Evolutionary conservation across 2,329 filamentous ascomycete genomes (phyloP).

Genomic region (Conoideocrella luteorostrata): DNA sequence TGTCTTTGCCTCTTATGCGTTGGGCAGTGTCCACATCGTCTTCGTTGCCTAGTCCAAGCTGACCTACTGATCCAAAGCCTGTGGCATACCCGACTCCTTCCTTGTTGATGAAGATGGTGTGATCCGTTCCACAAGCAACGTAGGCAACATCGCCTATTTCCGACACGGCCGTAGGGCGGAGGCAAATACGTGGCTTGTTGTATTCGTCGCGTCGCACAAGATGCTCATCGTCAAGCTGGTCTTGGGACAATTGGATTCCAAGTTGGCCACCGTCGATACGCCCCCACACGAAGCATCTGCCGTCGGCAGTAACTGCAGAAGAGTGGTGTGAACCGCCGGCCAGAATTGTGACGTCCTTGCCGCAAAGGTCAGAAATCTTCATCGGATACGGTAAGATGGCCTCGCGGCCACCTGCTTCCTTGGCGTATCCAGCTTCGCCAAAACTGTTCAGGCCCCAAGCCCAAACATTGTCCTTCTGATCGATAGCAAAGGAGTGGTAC

Average conservation of each 20-base stretch:
- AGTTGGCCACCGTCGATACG: constrained; percentile 46
- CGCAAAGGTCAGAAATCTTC: constrained; percentile 57
- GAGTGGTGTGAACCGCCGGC: constrained; percentile 72
- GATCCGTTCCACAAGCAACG: constrained; percentile 63
- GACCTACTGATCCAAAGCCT: constrained; percentile 76
- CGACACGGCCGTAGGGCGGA: constrained; percentile 14
- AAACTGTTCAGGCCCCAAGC: constrained; percentile 86
- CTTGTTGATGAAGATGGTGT: constrained; percentile 63
- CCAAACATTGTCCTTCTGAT: constrained; percentile 63
- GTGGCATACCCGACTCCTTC: constrained; percentile 70
- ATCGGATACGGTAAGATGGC: constrained; percentile 68
- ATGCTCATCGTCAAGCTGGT: constrained; percentile 37
- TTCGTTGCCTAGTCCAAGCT: constrained; percentile 70
- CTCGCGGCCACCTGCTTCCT: constrained; percentile 45
- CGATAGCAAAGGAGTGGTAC: constrained; percentile 78
- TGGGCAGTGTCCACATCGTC: constrained; percentile 76
- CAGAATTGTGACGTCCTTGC: constrained; percentile 59
- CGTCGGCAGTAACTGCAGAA: constrained; percentile 51
- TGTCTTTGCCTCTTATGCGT: constrained; percentile 76
- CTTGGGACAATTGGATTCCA: constrained; percentile 45
- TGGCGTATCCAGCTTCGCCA: constrained; percentile 64
- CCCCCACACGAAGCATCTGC: constrained; percentile 55
- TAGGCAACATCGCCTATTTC: constrained; percentile 45
- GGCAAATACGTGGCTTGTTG: constrained; percentile 43
- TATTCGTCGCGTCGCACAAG: constrained; percentile 57